These are phyloP conservation scores for Trametes punicea DNA, from an alignment of 768 basidiomycete species.

Conservation along the genomic window DNA sequence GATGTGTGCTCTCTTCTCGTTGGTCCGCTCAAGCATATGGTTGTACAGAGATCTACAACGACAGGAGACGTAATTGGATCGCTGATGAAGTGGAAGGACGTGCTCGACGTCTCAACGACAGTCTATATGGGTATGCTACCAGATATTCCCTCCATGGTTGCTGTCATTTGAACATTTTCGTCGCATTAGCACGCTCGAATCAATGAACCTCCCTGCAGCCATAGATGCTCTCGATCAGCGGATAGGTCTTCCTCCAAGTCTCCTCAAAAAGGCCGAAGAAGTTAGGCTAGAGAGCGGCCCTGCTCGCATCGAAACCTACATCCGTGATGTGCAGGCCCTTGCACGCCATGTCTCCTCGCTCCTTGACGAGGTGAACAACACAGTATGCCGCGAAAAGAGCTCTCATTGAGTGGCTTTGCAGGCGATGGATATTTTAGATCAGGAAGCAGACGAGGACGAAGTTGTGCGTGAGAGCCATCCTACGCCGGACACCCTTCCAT, in stretches of 20 bases:
- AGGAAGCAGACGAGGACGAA: conserved; percentile 85
- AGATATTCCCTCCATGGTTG: too few species aligned
- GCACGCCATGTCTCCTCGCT: conserved; percentile 57
- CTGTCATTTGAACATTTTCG: too few species aligned
- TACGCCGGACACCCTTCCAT: conserved; percentile 52
- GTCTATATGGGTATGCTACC: conserved; percentile 54
- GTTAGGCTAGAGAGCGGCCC: conserved; percentile 78
- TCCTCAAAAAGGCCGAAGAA: conserved; percentile 83
- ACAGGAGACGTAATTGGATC: conserved; percentile 70
- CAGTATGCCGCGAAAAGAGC: neutral
- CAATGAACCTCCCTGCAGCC: conserved; percentile 76
- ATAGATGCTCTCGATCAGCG: conserved; percentile 87
- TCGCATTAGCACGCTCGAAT: conserved; percentile 66
- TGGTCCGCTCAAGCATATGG: neutral
- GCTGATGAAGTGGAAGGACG: conserved; percentile 61
- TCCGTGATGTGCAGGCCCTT: conserved; percentile 71
- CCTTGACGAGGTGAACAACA: conserved; percentile 67
- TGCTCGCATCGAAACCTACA: conserved; percentile 60
- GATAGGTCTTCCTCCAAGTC: conserved; percentile 82
- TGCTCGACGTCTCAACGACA: conserved; percentile 60
- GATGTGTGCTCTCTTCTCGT: neutral
- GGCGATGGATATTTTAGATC: conserved; percentile 90
- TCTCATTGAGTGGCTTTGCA: conserved; percentile 31
- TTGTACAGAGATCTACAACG: conserved; percentile 74
- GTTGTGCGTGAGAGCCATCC: conserved; percentile 49